Evolutionary conservation across 495 filamentous ascomycete species (phyloP).

Genomic region (Podospora bellae-mahoneyi): DNA sequence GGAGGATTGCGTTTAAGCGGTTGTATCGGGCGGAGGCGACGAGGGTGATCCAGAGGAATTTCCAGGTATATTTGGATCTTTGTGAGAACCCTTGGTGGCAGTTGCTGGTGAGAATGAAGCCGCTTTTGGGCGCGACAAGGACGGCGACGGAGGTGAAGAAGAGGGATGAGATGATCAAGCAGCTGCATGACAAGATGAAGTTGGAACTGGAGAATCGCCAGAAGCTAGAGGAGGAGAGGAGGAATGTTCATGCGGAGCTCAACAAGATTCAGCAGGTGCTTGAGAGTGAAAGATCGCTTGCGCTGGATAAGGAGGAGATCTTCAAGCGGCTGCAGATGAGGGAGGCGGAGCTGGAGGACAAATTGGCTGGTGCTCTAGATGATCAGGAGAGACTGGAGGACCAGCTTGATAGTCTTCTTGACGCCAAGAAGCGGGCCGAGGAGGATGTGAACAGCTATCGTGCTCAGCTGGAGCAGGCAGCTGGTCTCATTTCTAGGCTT

Average conservation of each 20-base stretch:
- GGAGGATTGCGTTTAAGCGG: constrained; percentile 84
- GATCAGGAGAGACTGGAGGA: constrained; percentile 94
- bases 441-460: constrained; percentile 76
- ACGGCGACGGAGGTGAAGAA: constrained; percentile 90
- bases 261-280: constrained; percentile 86
- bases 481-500: constrained; percentile 74
- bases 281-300: constrained; percentile 90
- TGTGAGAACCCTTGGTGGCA: constrained; percentile 95
- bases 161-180: constrained; percentile 86
- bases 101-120: constrained; percentile 92
- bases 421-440: constrained; percentile 85
- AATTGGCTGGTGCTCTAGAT: constrained; percentile 85
- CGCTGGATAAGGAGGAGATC: constrained; percentile 97
- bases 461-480: constrained; percentile 85
- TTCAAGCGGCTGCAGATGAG: constrained; percentile 89
- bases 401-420: constrained; percentile 83
- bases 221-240: constrained; percentile 84
- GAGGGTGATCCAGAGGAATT: constrained; percentile 89
- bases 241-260: constrained; percentile 81
- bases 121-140: constrained; percentile 84
- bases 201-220: constrained; percentile 70
- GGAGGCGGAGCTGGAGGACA: constrained; percentile 85
- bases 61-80: constrained; percentile 82
- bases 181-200: constrained; percentile 78
- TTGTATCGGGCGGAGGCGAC: constrained; percentile 93